Evolutionary conservation across 495 filamentous ascomycete species (phyloP).

Genomic region (Neurospora sp.): DNA sequence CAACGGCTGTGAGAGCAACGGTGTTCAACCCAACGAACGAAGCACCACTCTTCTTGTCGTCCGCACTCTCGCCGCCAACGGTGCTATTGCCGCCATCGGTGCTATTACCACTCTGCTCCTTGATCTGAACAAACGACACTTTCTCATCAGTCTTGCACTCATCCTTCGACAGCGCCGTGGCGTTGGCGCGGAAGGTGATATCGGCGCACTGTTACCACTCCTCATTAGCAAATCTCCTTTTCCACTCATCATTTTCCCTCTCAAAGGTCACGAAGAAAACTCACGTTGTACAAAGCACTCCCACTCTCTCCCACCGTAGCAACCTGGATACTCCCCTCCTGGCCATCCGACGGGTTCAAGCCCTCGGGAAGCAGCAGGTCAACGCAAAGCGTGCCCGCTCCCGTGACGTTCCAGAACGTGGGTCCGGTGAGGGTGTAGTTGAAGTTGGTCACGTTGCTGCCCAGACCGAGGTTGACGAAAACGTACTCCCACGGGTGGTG

Average conservation of each 20-base stretch:
- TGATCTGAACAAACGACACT: slow-evolving; percentile 13
- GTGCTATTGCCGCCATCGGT: background rate
- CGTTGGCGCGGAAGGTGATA: slow-evolving; percentile 43
- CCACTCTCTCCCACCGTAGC: slow-evolving; percentile 41
- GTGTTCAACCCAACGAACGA: slow-evolving; percentile 13
- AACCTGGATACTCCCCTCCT: slow-evolving; percentile 44
- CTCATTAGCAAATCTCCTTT: background rate
- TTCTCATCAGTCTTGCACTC: slow-evolving; percentile 40
- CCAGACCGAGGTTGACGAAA: slow-evolving; percentile 54
- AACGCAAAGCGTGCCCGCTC: slow-evolving; percentile 51
- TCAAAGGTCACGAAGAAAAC: slow-evolving; percentile 9
- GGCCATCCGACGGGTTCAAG: slow-evolving; percentile 37
- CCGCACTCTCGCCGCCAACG: background rate
- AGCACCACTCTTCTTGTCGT: slow-evolving; percentile 4
- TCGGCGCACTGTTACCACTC: slow-evolving; percentile 46
- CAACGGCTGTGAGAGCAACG: slow-evolving; percentile 38
- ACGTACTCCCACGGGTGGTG: slow-evolving; percentile 48
- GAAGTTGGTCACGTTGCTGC: slow-evolving; percentile 43
- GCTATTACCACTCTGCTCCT: slow-evolving; percentile 2
- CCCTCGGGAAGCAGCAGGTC: slow-evolving; percentile 33
- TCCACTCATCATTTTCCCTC: background rate
- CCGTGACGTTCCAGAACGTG: slow-evolving; percentile 46
- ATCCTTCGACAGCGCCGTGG: slow-evolving; percentile 24
- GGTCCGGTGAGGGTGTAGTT: slow-evolving; percentile 45
- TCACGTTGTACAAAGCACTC: slow-evolving; percentile 49